phyloP scores from a whole-genome alignment of 192 early-diverging fungal species.

The Powellomyces hirtus region DNA sequence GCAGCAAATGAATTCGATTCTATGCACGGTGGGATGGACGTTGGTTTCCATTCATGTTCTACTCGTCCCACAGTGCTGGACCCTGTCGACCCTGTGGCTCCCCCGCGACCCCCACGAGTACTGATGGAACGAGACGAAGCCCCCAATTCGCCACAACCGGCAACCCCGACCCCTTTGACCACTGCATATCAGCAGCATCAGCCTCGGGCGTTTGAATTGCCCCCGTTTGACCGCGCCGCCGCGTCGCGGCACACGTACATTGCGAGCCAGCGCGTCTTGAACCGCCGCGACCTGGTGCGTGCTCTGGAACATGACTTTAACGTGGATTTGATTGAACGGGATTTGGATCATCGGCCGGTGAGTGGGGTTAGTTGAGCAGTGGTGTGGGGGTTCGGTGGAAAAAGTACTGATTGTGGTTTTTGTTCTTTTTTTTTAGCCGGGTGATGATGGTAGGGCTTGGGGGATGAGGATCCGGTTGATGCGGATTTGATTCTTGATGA shows the following conservation, averaged over 20 bases:
- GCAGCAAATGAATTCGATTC: background rate
- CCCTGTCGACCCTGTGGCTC: no score
- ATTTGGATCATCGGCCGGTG: background rate
- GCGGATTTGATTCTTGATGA: slow-evolving; percentile 36
- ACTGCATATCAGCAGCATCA: no score
- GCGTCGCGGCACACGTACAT: slow-evolving; percentile 29
- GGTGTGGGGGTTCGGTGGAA: background rate
- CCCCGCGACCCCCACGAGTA: no score
- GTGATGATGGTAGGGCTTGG: background rate
- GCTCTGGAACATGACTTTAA: background rate
- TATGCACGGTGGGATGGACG: no score
- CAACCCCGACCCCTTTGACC: no score
- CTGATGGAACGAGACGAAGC: no score
- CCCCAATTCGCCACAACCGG: no score
- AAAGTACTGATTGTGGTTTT: background rate
- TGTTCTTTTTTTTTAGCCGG: background rate
- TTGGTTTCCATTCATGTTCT: no score
- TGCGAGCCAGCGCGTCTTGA: slow-evolving; percentile 12
- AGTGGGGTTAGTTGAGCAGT: background rate
- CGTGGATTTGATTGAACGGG: slow-evolving; percentile 31
- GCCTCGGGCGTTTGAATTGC: no score
- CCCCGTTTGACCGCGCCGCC: no score
- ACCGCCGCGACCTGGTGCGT: slow-evolving; percentile 4
- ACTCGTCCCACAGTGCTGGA: no score
- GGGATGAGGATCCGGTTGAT: background rate